A percentile compares a stretch with the other conserved stretches of the same genome.
phyloP scores from a whole-genome alignment of 1,284 basidiomycete genomes.

The Malassezia psittaci region DNA sequence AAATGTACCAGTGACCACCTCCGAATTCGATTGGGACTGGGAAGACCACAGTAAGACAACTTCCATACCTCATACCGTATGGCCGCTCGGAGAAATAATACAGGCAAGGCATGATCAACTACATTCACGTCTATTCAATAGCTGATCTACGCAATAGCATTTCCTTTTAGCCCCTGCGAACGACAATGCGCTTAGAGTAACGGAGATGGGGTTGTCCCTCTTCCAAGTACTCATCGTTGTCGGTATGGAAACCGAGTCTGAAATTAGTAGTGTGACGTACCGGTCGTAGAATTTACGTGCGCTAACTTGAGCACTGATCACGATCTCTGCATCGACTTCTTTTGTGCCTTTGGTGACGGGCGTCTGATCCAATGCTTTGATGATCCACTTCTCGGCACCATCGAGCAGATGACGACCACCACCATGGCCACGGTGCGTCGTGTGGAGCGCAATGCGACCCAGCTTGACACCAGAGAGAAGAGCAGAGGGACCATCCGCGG shows the following conservation, averaged over 20 bases:
- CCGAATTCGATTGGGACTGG: conserved; percentile 40
- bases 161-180: background rate
- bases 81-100: conserved; percentile 92
- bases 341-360: background rate
- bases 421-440: conserved; percentile 2
- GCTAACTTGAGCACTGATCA: conserved; percentile 8
- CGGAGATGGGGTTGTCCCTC: conserved; percentile 14
- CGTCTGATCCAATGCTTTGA: background rate
- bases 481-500: background rate
- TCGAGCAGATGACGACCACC: conserved; percentile 1
- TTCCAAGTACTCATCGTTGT: conserved; percentile 7
- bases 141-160: conserved; percentile 19
- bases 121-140: conserved; percentile 90
- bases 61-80: conserved; percentile 57
- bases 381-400: conserved; percentile 12
- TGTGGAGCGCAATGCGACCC: conserved; percentile 10
- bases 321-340: background rate
- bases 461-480: conserved; percentile 15
- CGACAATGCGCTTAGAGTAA: conserved; percentile 5
- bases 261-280: background rate
- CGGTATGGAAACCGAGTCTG: conserved; percentile 1
- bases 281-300: conserved; percentile 13
- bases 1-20: too few species aligned
- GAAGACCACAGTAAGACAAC: conserved; percentile 22
- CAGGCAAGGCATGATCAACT: conserved; percentile 81